phyloP scores from a whole-genome alignment of 1,139 yeast genomes.

The Meyerozyma athensensis region DNA sequence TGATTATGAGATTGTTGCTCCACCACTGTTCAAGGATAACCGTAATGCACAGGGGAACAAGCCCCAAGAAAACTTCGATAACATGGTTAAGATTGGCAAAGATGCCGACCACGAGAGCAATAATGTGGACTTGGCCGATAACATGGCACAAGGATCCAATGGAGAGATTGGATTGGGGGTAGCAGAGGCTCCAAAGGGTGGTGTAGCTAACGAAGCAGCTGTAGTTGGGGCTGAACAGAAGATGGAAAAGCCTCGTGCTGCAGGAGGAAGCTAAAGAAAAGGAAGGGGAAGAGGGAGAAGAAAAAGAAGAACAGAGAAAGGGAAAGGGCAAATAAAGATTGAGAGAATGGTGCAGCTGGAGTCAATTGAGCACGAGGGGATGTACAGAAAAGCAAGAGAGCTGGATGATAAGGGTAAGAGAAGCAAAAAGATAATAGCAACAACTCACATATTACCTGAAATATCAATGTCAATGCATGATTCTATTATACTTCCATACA shows the following conservation, averaged over 20 bases:
- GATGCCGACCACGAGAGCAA: constrained; percentile 27
- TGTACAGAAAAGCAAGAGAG: no score
- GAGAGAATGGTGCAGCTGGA: no score
- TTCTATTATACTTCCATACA: no score
- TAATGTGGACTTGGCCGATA: constrained; percentile 36
- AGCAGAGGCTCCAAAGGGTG: constrained; percentile 48
- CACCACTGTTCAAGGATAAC: constrained; percentile 1
- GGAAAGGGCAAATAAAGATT: background rate
- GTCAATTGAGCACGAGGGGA: no score
- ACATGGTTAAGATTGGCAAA: constrained; percentile 20
- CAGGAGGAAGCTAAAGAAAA: background rate
- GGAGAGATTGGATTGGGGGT: constrained; percentile 43
- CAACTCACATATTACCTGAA: no score
- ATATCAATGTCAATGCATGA: no score
- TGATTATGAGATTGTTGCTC: constrained; percentile 25
- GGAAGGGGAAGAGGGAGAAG: background rate
- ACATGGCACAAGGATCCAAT: constrained; percentile 38
- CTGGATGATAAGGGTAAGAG: no score
- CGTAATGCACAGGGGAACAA: constrained; percentile 5
- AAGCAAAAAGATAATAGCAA: no score
- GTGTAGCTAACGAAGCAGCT: constrained; percentile 45
- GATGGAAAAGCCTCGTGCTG: constrained; percentile 1
- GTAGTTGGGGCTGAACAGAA: constrained; percentile 26
- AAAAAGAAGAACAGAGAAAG: background rate
- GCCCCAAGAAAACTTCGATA: constrained; percentile 19